Evolutionary conservation across 225 moss, liverwort and hornwort species (phyloP), one percentile per base, ranked within the genome.

Genomic region (Physcomitrellopsis africana): DNA sequence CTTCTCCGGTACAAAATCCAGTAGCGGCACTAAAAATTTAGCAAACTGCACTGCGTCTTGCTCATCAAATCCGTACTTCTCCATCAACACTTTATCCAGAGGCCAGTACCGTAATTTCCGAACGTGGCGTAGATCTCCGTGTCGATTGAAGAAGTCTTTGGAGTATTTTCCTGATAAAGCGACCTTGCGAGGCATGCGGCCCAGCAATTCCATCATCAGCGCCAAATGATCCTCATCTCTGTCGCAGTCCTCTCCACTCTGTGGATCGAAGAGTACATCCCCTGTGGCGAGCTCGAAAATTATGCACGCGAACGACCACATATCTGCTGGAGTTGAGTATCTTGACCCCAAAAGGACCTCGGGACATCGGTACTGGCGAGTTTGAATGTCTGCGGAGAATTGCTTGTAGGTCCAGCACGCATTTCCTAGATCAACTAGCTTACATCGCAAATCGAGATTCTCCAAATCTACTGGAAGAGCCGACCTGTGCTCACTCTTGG

Each of bases 151-250:
- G 69, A 89, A 96, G 76, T 87, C 82, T 12, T 92, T 87, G 53
- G 92, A 93, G 72, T 89, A 93, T 69, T 75, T 82, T 65, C 96
- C 96, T 26, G 92, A 81, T 73, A 93, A 79, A 2, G 96, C 93
- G 73, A 93, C 94, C 93, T 97, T 93, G 54, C 96, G 91, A 70
- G 97, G 97, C 89, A 97, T 97, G 57, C 94, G 91, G 62, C 97
- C 97, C 67, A 97, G 23, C 76, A 97, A 82, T 82, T 97, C 97
- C 97, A 97, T 97, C 97, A 97, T 94, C 27, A 94, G 87, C 42
- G 97, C 97, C 73, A 97, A 87, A 76, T 97, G 97, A 81, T 97
- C 97, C 96, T 96, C 96, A 71, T 97, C 92, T 51, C 94, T 81
- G 82, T 89, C 91, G 41, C 93, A 97, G 66, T 91, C 86, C 54